Conservation (phyloP, 2,329 filamentous ascomycete species). For the Albophoma yamanashiensis region DNA sequence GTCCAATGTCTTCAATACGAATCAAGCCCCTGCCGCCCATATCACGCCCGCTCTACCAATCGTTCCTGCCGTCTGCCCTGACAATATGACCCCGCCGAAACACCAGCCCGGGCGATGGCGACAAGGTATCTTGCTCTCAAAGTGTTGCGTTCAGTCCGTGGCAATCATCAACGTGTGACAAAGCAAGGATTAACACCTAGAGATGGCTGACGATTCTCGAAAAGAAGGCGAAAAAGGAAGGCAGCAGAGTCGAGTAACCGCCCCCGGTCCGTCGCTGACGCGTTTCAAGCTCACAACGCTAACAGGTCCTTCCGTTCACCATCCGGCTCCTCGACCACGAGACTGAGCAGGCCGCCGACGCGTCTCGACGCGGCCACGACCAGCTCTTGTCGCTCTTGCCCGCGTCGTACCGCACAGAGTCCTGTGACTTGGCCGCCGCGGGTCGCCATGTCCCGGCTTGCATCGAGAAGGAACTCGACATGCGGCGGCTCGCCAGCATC, state of each 20-base stretch:
- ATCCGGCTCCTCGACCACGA: background rate
- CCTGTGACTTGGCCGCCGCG: slow-evolving; percentile 3
- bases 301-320: background rate
- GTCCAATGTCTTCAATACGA: too few species aligned
- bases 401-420: slow-evolving; percentile 19
- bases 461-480: slow-evolving; percentile 6
- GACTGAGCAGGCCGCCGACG: background rate
- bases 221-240: background rate
- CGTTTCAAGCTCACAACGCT: background rate
- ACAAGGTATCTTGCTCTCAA: background rate
- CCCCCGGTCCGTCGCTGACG: background rate
- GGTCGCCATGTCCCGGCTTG: background rate
- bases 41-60: background rate
- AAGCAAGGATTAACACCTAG: background rate
- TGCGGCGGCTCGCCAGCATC: slow-evolving; percentile 5
- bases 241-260: background rate
- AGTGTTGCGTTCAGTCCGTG: background rate
- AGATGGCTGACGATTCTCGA: background rate
- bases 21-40: too few species aligned
- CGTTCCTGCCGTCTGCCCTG: too few species aligned
- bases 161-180: too few species aligned
- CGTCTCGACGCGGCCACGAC: background rate
- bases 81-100: background rate
- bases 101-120: background rate
- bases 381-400: slow-evolving; percentile 19